Evolutionary conservation across 2,329 filamentous ascomycete genomes (phyloP), one percentile per base, ranked within the genome.

Genomic region (Cladosporium sp.): DNA sequence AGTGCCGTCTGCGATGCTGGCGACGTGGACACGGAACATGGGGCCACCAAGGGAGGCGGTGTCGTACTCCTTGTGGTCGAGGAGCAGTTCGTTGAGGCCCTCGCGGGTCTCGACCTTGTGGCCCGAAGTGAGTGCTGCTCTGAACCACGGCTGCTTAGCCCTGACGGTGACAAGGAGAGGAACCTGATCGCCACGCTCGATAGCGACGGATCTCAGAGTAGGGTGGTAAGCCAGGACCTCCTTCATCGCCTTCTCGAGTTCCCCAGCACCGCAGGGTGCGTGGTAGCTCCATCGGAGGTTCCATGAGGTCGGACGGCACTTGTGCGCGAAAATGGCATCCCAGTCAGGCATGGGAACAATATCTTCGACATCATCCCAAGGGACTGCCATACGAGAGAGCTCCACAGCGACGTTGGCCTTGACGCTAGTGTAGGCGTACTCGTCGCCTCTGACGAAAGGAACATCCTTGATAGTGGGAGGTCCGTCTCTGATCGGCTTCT

Each of bases 351-450:
- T 50, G 15, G 64, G 60, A 41, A 62, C 53, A 7, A 67, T 60
- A 46, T 67, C 64, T 53, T 66, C 63, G 8, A 67, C 64, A 43
- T 67, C 63, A 9, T 58, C 51, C 64, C 64, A 67, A 4, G 35
- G 48, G 35, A 67, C 51, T 7, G 61, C 60, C 39, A 59, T 52
- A 3, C 54, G 55, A 7, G 56, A 48, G 1, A 66, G 48, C 18
- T 59, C 53, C 13, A 51, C 42, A n/a, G 55, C 43, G 2, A 64
- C 59, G 7, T 53, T 43, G 6, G 57, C 52, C 46, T 61, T 59
- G 3, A 59, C 61, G 32, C 47, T 52, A 15, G 57, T 52, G 19
- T 58, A 62, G 2, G 53, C 53, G n/a, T 55, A 56, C 16, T 55
- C 52, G 15, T 62, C 56, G n/a, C 61, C 62, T 2, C 51, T 47